Evolutionary conservation across 345 rosid genomes (phyloP).

Genomic region (Eucalyptus marginata): DNA sequence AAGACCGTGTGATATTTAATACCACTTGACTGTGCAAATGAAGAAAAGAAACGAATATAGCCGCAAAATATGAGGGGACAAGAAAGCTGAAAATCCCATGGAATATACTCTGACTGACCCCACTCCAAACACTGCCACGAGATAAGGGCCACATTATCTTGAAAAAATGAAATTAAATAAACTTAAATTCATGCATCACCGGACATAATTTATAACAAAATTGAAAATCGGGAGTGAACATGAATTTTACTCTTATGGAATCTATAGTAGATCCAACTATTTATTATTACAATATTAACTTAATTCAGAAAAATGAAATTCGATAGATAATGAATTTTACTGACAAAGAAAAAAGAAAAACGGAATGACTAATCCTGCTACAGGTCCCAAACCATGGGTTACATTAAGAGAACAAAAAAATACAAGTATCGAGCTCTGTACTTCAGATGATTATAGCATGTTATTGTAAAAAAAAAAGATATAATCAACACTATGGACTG

Average conservation of each 20-base stretch:
- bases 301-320: no score
- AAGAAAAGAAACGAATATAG: not conserved
- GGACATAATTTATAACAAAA: no score
- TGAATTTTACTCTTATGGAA: not conserved
- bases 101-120: not conserved
- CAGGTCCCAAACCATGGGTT: not conserved
- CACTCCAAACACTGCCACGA: not conserved
- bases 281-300: not conserved
- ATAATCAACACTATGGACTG: not conserved
- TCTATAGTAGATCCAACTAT: not conserved
- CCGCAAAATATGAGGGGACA: not conserved
- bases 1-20: not conserved
- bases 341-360: not conserved
- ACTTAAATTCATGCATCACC: not conserved
- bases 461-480: no score
- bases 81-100: not conserved
- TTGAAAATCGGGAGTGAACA: not conserved
- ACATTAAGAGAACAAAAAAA: not conserved
- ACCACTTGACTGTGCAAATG: not conserved
- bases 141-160: rapidly evolving
- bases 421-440: not conserved
- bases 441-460: not conserved
- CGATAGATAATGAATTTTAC: no score
- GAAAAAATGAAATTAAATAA: no score
- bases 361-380: not conserved